A percentile compares a stretch with the other conserved stretches of the same genome.
phyloP scores from a whole-genome alignment of 495 filamentous ascomycete genomes.

The Penicillium goetzii region DNA sequence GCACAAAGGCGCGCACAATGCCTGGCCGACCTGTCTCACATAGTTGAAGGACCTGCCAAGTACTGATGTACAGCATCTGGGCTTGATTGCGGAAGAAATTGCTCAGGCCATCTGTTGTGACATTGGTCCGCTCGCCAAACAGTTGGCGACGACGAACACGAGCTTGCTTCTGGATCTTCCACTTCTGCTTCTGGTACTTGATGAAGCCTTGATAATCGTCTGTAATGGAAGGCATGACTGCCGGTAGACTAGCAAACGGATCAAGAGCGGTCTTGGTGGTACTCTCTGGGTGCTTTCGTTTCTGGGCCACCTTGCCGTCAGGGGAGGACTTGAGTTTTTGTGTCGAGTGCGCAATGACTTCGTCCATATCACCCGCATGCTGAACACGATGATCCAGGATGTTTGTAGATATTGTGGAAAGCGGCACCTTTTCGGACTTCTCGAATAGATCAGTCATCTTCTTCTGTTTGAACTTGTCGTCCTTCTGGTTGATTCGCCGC shows the following conservation, averaged over 20 bases:
- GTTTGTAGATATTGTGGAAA: constrained; percentile 74
- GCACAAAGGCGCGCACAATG: constrained; percentile 82
- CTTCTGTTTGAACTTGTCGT: constrained; percentile 96
- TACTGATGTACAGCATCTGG: constrained; percentile 82
- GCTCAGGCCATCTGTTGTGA: constrained; percentile 73
- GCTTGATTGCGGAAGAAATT: constrained; percentile 90
- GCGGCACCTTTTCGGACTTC: constrained; percentile 72
- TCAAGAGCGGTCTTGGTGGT: constrained; percentile 64
- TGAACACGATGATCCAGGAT: constrained; percentile 61
- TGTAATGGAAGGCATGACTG: constrained; percentile 80
- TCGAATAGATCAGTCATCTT: constrained; percentile 95
- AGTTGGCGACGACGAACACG: constrained; percentile 84
- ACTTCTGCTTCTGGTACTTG: constrained; percentile 97
- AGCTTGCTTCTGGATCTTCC: constrained; percentile 96
- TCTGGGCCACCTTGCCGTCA: constrained; percentile 67
- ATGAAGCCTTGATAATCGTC: constrained; percentile 90
- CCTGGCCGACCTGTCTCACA: constrained; percentile 78
- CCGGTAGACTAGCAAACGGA: constrained; percentile 82
- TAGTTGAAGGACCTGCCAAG: constrained; percentile 93
- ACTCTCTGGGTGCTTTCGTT: constrained; percentile 80
- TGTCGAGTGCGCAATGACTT: constrained; percentile 70
- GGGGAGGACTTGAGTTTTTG: constrained; percentile 73
- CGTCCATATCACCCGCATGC: constrained; percentile 75
- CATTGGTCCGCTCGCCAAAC: constrained; percentile 81
- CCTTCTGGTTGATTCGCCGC: constrained; percentile 87